Base-by-base conservation (phyloP, 1,284 basidiomycete species). In the Ustilago tritici region DNA sequence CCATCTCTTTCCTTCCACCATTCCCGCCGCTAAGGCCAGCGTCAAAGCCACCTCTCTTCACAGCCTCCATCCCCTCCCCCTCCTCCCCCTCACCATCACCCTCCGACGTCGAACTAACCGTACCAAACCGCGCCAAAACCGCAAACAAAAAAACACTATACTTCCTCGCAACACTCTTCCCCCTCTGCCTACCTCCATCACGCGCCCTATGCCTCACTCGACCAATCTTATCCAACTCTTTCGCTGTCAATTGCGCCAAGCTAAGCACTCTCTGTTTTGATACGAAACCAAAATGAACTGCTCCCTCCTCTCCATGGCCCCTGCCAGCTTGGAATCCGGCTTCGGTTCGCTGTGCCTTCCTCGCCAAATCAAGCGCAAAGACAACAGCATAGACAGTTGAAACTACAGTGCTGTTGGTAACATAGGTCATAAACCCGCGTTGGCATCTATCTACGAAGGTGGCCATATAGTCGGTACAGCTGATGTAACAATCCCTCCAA, bases 381-480 rank as follows among this genome's bases (percentile, higher is more conserved):
- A 70, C 71, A 0, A 70, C 76, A 6, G 64, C 70, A 34, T 79
- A 76, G 5, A 69, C 72, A 4, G 70, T 74, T 3, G 64, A 61
- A 19, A 79, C 70, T 31, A 73, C 49, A 2, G 55, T 52, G 12
- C 41, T 35, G 36, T 77, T 77, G 43, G 75, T 68, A 2, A 77
- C 40, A 40, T 70, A 61, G 3, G 54, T 56, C 65, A 79, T 65
- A 17, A 43, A 32, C 1, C 56, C 52, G 2, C 65, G 36, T n/a
- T 69, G 50, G 17, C 52, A 52, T 1, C 74, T 64, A 23, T 73
- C 69, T 15, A 77, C 36, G 38, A 79, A 79, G 0, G 65, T 67
- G 23, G 67, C 64, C 70, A 79, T 69, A 56, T 77, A 79, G 46
- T 63, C 70, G 28, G 73, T 71, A 47, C 67, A 69, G n/a, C 67